Evolutionary conservation across 495 filamentous ascomycete genomes (phyloP).

Genomic region (Penicillium riverlandense): DNA sequence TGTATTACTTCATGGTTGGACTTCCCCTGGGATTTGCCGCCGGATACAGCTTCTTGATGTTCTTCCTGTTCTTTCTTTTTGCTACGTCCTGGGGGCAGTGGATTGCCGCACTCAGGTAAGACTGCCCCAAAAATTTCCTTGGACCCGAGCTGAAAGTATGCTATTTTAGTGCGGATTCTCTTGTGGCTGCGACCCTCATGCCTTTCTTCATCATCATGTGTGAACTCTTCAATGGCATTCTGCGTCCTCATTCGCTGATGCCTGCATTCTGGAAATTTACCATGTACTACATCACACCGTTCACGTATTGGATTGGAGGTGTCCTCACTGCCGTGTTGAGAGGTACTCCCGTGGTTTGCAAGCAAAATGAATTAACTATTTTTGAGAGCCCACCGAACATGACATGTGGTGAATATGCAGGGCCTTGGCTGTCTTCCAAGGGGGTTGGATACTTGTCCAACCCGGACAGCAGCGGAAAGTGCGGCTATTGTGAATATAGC

Average conservation of each 20-base stretch:
- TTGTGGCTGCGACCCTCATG: constrained; percentile 69
- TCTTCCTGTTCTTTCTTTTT: constrained; percentile 72
- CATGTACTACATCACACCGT: constrained; percentile 76
- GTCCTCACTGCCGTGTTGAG: constrained; percentile 68
- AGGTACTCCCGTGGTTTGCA: constrained; percentile 52
- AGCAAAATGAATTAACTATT: constrained; percentile 47
- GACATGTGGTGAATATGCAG: constrained; percentile 68
- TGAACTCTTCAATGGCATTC: constrained; percentile 68
- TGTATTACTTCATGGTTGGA: constrained; percentile 66
- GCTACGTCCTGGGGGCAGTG: constrained; percentile 65
- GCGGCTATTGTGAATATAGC: constrained; percentile 54
- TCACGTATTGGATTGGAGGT: constrained; percentile 76
- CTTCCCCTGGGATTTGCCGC: constrained; percentile 51
- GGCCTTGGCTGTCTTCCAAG: constrained; percentile 50
- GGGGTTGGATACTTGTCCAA: constrained; percentile 61
- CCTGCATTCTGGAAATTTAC: constrained; percentile 74
- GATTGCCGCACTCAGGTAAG: constrained; percentile 55
- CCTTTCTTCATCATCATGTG: constrained; percentile 57
- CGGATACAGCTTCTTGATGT: constrained; percentile 78
- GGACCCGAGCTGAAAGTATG: neutral
- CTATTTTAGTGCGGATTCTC: constrained; percentile 47
- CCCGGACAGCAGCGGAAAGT: constrained; percentile 25
- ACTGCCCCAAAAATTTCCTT: neutral
- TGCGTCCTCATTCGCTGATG: constrained; percentile 70
- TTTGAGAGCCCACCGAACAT: constrained; percentile 56